Base-by-base conservation (phyloP, 2,329 filamentous ascomycete species). In the Claviceps sp. region DNA sequence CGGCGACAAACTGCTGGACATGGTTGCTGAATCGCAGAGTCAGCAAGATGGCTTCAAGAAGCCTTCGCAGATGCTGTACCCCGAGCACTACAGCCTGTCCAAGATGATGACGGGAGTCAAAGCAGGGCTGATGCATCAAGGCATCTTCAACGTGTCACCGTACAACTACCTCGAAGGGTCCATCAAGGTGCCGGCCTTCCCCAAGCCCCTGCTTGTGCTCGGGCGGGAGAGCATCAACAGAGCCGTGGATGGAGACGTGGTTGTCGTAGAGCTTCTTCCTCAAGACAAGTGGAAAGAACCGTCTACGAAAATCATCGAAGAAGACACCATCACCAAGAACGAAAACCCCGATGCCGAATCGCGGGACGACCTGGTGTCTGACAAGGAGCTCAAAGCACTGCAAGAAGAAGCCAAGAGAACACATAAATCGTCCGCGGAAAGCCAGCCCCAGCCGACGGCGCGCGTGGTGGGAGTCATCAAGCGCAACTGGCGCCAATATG, bases 141-240 rank as follows among this genome's bases (percentile, higher is more conserved):
- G 93, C 6, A 84, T 87, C 24, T 98, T 96, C 72, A 95, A 90
- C 63, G 88, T 97, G 30, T 97, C 93, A 7, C 88, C 88, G 1
- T 98, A 97, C 75, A 98, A 98, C 71, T 98, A 97, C 61, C 76
- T 98, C 11, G 93, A 98, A 67, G 93, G 88, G 1, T 89, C 88
- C 1, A 86, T 97, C 56, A 85, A 91, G 60, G 89, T 95, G 0
- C 82, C 90, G 1, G 82, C 90, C 4, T 98, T 98, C 62, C 85
- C 93, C 54, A 94, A 93, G 61, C 78, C 89, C 1, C 78, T 98
- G 34, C 75, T 98, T 16, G 79, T 98, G 47, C 76, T 97, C 16
- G 93, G 93, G 13, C 80, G 93, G 55, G 93, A 98, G 62, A 96
- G 94, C 68, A 96, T 95, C 73, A 98, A 97, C 69, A 81, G 93